phyloP scores from a whole-genome alignment of 306 rosid species.

The Hippophae tibetana region DNA sequence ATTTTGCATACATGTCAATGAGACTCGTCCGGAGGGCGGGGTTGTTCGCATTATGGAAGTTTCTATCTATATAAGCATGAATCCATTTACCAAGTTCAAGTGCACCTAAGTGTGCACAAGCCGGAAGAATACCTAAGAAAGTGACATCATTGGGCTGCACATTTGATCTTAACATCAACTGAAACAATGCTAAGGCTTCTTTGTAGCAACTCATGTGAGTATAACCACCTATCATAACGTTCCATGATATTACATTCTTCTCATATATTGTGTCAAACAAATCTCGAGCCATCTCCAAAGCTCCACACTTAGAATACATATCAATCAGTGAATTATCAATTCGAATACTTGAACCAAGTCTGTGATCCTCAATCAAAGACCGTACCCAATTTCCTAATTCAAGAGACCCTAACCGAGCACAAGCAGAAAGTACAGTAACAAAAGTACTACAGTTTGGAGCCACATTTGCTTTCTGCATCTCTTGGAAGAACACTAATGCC shows the following conservation, averaged over 20 bases:
- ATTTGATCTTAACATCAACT: conserved; percentile 5
- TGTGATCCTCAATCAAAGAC: conserved; percentile 46
- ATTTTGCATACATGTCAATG: conserved; percentile 23
- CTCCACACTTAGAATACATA: conserved; percentile 28
- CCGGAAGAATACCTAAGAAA: conserved; percentile 14
- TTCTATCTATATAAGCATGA: conserved; percentile 12
- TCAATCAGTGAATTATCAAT: conserved; percentile 56
- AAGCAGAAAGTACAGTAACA: conserved; percentile 55
- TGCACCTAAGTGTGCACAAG: conserved; percentile 19
- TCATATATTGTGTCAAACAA: conserved; percentile 19
- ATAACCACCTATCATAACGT: conserved; percentile 23
- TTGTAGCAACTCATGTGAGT: conserved; percentile 6
- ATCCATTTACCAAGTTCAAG: conserved; percentile 25
- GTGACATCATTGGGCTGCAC: conserved; percentile 20
- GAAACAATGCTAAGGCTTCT: conserved; percentile 13
- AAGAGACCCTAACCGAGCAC: conserved; percentile 46
- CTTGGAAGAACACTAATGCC: conserved; percentile 42
- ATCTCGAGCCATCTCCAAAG: conserved; percentile 7
- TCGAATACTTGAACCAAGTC: conserved; percentile 40
- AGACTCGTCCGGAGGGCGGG: conserved; percentile 17
- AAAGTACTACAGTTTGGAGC: conserved; percentile 50
- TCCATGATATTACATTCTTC: conserved; percentile 25
- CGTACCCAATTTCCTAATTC: conserved; percentile 52
- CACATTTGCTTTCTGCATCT: conserved; percentile 40
- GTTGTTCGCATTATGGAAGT: conserved; percentile 19